Conservation (phyloP, 495 filamentous ascomycete species). For the Cercophora samala region DNA sequence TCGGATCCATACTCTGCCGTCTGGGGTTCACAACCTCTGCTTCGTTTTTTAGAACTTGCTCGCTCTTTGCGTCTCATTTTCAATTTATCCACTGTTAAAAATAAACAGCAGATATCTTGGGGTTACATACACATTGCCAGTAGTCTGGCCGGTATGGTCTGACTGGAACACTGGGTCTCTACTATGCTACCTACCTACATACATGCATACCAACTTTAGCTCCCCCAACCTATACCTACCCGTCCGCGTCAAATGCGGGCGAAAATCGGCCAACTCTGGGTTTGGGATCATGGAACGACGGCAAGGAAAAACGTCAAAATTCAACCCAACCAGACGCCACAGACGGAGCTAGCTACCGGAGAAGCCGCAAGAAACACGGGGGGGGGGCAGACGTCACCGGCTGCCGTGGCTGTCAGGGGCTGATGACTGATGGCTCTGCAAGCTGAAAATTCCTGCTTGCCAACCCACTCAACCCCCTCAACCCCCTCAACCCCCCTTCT, state of each 20-base stretch:
- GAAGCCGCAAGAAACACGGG: neutral
- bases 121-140: constrained; percentile 3
- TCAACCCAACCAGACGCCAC: neutral
- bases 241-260: neutral
- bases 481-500: constrained; percentile 8
- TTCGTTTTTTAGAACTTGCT: neutral
- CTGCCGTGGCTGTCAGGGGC: neutral
- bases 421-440: constrained; percentile 11
- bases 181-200: neutral
- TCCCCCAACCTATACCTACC: neutral
- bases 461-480: constrained; percentile 6
- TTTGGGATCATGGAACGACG: neutral
- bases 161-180: constrained; percentile 2
- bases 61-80: constrained; percentile 5
- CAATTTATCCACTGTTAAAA: constrained; percentile 19
- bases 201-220: neutral
- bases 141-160: neutral
- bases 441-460: constrained; percentile 6
- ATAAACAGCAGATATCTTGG: constrained; percentile 7
- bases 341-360: neutral
- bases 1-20: neutral
- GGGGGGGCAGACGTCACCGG: neutral
- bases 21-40: constrained; percentile 1
- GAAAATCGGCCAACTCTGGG: neutral
- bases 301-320: neutral